Evolutionary conservation across 148 eudicot genomes (phyloP).

Genomic region (Fagopyrum homotropicum): DNA sequence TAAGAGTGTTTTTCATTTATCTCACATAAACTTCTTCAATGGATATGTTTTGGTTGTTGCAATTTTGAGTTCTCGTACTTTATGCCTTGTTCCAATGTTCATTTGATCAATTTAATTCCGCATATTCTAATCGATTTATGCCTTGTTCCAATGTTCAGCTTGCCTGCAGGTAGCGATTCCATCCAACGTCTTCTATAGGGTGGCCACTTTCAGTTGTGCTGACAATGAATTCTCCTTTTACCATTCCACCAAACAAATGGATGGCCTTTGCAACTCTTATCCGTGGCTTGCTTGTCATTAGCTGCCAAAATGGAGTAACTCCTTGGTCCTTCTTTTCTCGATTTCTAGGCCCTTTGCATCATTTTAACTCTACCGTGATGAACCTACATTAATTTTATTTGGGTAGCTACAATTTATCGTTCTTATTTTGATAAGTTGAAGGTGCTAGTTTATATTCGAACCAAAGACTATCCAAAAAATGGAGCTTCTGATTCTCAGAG

Average conservation of each 20-base stretch:
- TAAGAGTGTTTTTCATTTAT: too few species aligned
- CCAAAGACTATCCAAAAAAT: constrained; percentile 67
- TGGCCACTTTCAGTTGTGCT: neutral
- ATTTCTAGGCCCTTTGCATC: constrained; percentile 58
- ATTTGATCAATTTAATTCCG: too few species aligned
- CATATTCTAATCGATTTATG: too few species aligned
- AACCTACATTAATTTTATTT: neutral
- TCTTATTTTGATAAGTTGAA: constrained; percentile 40
- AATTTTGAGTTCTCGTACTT: too few species aligned
- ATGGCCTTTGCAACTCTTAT: constrained; percentile 91
- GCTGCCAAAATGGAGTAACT: constrained; percentile 99
- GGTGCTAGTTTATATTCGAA: constrained; percentile 58
- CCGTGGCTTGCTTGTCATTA: constrained; percentile 90
- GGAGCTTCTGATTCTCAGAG: constrained; percentile 73
- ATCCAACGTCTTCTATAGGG: too few species aligned
- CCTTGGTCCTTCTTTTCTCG: constrained; percentile 76
- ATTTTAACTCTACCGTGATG: neutral
- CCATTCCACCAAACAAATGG: constrained; percentile 62
- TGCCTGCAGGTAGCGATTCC: too few species aligned
- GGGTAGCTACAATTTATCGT: neutral
- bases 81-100: too few species aligned
- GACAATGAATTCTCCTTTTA: neutral
- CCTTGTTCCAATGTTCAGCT: too few species aligned
- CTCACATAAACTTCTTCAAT: too few species aligned
- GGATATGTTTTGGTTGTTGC: too few species aligned